Percentiles rank a stretch among this genome's conserved stretches.
phyloP scores from a whole-genome alignment of 768 basidiomycete species.

The Stropharia rugosoannulata region DNA sequence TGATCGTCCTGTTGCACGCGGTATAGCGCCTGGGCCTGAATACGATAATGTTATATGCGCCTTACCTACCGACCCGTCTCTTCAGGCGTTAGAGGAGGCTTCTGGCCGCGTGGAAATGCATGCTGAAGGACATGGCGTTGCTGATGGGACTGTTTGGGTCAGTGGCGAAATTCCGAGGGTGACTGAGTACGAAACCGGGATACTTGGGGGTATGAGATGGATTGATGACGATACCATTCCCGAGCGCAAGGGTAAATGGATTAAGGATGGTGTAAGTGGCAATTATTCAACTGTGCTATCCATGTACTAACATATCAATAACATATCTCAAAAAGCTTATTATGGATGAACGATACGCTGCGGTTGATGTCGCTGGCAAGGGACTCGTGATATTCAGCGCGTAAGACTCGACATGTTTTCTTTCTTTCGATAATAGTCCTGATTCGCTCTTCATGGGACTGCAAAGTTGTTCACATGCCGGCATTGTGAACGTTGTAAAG shows the following conservation, averaged over 20 bases:
- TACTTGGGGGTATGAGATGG: constrained; percentile 71
- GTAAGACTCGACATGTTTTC: constrained; percentile 36
- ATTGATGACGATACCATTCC: constrained; percentile 25
- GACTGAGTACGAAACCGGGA: constrained; percentile 65
- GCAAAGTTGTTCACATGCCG: constrained; percentile 66
- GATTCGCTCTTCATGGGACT: background rate
- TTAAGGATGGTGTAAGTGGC: constrained; percentile 48
- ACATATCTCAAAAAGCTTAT: constrained; percentile 48
- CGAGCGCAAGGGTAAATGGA: constrained; percentile 40
- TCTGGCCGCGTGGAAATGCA: constrained; percentile 60
- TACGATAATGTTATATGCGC: constrained; percentile 57
- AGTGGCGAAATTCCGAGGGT: constrained; percentile 80
- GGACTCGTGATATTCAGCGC: constrained; percentile 84
- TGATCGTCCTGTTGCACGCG: constrained; percentile 68
- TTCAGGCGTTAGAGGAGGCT: constrained; percentile 55
- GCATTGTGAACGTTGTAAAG: constrained; percentile 80
- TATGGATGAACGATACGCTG: constrained; percentile 82
- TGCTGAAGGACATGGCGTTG: constrained; percentile 61
- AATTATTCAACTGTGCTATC: background rate
- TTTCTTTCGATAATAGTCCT: background rate
- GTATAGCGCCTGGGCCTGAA: constrained; percentile 65
- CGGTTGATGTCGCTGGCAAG: constrained; percentile 76
- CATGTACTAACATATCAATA: background rate
- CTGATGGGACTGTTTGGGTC: constrained; percentile 64
- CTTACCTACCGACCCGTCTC: constrained; percentile 70